phyloP scores from a whole-genome alignment of 768 basidiomycete genomes.

The Favolaschia claudopus region DNA sequence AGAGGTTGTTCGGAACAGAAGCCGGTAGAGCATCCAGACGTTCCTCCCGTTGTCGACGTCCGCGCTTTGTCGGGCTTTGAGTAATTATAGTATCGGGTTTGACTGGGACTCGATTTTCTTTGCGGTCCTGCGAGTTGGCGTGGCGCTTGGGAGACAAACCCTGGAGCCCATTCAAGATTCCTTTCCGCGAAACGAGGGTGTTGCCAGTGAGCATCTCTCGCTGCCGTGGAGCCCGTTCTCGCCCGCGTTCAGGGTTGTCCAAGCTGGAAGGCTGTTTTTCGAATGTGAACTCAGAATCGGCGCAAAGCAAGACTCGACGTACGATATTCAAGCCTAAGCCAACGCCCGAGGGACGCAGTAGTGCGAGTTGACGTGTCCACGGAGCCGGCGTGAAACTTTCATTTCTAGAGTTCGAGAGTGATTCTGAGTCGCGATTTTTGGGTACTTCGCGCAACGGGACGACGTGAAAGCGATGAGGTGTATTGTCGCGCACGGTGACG shows the following conservation, averaged over 20 bases:
- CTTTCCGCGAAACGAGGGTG: not conserved
- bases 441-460: conserved; percentile 48
- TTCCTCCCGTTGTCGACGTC: conserved; percentile 7
- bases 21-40: not conserved
- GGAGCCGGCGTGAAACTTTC: conserved; percentile 7
- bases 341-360: conserved; percentile 18
- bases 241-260: conserved; percentile 15
- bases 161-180: conserved; percentile 18
- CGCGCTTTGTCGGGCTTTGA: conserved; percentile 9
- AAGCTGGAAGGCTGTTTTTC: not conserved
- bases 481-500: conserved; percentile 52
- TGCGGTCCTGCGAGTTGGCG: conserved; percentile 17
- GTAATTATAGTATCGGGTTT: not conserved
- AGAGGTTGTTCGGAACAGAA: not conserved
- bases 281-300: not conserved
- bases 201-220: not conserved
- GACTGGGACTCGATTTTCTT: conserved; percentile 18
- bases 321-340: conserved; percentile 22
- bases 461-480: conserved; percentile 52
- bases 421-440: conserved; percentile 29
- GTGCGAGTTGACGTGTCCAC: conserved; percentile 21
- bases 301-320: not conserved
- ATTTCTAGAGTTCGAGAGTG: not conserved
- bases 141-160: conserved; percentile 18
- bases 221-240: conserved; percentile 5